Conservation (phyloP, 495 filamentous ascomycete genomes). For the Penicillium salamii region DNA sequence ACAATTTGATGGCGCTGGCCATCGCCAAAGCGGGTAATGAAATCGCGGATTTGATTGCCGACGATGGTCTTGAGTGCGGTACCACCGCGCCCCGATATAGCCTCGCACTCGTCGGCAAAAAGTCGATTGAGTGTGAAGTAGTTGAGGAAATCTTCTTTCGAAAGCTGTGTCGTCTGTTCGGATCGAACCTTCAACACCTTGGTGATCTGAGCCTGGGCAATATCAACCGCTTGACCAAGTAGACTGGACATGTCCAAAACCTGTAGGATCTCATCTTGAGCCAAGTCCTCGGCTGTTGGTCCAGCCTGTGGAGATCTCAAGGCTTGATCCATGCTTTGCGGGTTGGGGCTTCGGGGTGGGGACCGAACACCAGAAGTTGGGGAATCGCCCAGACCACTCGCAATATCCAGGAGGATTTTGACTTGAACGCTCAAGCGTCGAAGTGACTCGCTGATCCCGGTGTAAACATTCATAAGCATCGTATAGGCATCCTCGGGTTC, state of each 20-base stretch:
- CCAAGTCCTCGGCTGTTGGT: constrained; percentile 29
- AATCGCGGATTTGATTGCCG: constrained; percentile 88
- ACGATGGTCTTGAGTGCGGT: constrained; percentile 82
- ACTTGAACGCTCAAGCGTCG: constrained; percentile 84
- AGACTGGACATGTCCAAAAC: constrained; percentile 90
- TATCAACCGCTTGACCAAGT: constrained; percentile 90
- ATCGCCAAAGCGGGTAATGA: constrained; percentile 73
- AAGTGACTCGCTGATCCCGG: constrained; percentile 80
- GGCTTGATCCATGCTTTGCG: constrained; percentile 27
- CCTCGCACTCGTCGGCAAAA: constrained; percentile 96
- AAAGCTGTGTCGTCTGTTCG: constrained; percentile 73
- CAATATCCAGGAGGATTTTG: constrained; percentile 93
- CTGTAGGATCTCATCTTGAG: constrained; percentile 78
- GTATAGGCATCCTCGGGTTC: constrained; percentile 82
- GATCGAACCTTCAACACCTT: constrained; percentile 90
- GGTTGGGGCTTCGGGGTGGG: constrained; percentile 46
- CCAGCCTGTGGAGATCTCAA: constrained; percentile 11
- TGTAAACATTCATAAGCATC: constrained; percentile 80
- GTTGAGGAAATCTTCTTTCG: constrained; percentile 74
- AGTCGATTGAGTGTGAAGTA: constrained; percentile 93
- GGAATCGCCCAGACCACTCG: constrained; percentile 64
- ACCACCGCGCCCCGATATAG: constrained; percentile 85
- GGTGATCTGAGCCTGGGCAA: constrained; percentile 86
- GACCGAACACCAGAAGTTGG: constrained; percentile 36
- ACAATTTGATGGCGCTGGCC: constrained; percentile 75